phyloP scores from a whole-genome alignment of 805 yeast genomes.

The Sugiyamaella americana region DNA sequence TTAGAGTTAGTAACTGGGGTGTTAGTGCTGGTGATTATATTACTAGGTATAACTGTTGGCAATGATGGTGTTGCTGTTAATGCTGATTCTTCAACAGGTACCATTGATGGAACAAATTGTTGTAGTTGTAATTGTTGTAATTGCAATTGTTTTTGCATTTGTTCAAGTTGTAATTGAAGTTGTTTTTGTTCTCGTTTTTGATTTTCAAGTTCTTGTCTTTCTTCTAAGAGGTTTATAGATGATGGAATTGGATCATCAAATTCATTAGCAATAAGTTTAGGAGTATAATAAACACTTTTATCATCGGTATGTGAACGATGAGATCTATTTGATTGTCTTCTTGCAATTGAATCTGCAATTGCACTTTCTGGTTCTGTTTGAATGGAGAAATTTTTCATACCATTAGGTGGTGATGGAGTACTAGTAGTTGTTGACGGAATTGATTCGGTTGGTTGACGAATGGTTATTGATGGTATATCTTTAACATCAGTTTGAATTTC shows the following conservation, averaged over 20 bases:
- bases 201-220: neutral
- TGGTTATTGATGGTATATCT: neutral
- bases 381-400: neutral
- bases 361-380: neutral
- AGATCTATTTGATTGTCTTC: neutral
- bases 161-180: slow-evolving; percentile 1
- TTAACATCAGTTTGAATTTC: slow-evolving; percentile 7
- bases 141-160: neutral
- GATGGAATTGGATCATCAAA: slow-evolving; percentile 1
- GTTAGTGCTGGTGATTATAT: neutral
- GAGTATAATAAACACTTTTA: slow-evolving; percentile 17
- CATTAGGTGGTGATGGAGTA: neutral
- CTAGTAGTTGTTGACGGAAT: neutral
- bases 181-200: neutral
- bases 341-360: neutral
- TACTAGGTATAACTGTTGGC: neutral
- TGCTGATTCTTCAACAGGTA: neutral
- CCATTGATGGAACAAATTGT: neutral
- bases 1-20: neutral
- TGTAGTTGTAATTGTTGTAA: neutral
- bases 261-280: slow-evolving; percentile 4
- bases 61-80: neutral
- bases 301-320: slow-evolving; percentile 14
- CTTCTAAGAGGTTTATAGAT: neutral
- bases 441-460: neutral